Evolutionary conservation across 1,284 basidiomycete genomes (phyloP), one percentile per base, ranked within the genome.

Genomic region (Papiliotrema terrestris): DNA sequence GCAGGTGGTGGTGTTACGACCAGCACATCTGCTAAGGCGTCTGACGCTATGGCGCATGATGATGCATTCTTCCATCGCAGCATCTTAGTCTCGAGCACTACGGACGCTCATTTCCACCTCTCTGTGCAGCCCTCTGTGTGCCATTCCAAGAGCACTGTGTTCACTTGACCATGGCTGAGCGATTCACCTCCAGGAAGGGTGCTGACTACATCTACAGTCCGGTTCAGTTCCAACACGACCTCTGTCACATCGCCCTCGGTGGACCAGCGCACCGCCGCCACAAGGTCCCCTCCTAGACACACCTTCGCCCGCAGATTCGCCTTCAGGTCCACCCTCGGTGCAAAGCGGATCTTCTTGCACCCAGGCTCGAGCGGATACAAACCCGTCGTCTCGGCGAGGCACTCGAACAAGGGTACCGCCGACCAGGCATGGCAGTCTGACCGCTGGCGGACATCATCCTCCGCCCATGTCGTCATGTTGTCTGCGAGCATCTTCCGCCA

Each of bases 361-460:
- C 66, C 67, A 2, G 63, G 54, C 1, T 44, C 57, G 11, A 59
- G 11, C 0, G 66, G 62, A 23, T 52, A 43, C 1, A 69, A 15
- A 9, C 65, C 67, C 0, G 67, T 64, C 2, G 67, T 54, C 47
- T 69, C 66, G 3, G 59, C 55, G n/a, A 52, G 54, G 42, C 53
- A 65, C 49, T 69, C 67, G 55, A 63, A 69, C 15, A 66, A 43
- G 17, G 63, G 59, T 3, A 66, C 61, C 19, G 48, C 50, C 6
- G 63, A 61, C 67, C 67, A 69, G 8, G 63, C 63, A 45, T 69
- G 67, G 47, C 67, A 67, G 47, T 69, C 67, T 15, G 61, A 62
- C 44, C 67, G 53, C 38, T 65, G 58, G 19, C 62, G 52, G 15
- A 69, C 62, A 49, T 66, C 61, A 43, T 69, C 67, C 42, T 69